A percentile compares a stretch with the other conserved stretches of the same genome.
These are phyloP conservation scores for Lentinus polychrous DNA, from an alignment of 1,284 basidiomycete species.

Conservation along the genomic window DNA sequence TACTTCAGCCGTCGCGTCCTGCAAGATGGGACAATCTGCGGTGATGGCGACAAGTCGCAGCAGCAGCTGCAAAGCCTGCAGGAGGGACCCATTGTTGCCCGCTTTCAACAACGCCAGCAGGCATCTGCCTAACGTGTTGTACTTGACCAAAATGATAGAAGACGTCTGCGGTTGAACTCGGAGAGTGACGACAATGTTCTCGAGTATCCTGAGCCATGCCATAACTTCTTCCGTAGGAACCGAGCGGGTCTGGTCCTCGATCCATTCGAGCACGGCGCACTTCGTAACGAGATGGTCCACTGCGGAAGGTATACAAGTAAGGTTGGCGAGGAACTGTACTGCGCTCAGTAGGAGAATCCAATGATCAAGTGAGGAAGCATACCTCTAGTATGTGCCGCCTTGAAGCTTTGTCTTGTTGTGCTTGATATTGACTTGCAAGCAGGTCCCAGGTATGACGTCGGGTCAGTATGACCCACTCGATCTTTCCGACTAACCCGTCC, in stretches of 20 bases:
- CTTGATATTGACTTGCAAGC: conserved; percentile 74
- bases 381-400: conserved; percentile 66
- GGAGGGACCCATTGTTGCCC: not conserved
- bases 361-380: not conserved
- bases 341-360: conserved; percentile 3
- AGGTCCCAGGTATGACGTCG: conserved; percentile 85
- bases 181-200: conserved; percentile 52
- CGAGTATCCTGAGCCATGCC: conserved; percentile 64
- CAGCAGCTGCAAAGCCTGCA: not conserved
- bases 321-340: conserved; percentile 58
- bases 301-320: conserved; percentile 63
- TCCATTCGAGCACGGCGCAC: conserved; percentile 69
- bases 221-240: conserved; percentile 37
- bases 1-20: not conserved
- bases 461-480: conserved; percentile 80
- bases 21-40: not conserved
- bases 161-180: conserved; percentile 44
- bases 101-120: conserved; percentile 34
- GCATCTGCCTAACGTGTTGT: conserved; percentile 41
- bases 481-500: conserved; percentile 67
- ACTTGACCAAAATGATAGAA: not conserved
- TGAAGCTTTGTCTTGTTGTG: conserved; percentile 47
- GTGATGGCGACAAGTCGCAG: not conserved
- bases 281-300: conserved; percentile 63
- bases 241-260: conserved; percentile 59